Evolutionary conservation across 2,329 filamentous ascomycete species (phyloP).

Genomic region (Meredithiella fracta): DNA sequence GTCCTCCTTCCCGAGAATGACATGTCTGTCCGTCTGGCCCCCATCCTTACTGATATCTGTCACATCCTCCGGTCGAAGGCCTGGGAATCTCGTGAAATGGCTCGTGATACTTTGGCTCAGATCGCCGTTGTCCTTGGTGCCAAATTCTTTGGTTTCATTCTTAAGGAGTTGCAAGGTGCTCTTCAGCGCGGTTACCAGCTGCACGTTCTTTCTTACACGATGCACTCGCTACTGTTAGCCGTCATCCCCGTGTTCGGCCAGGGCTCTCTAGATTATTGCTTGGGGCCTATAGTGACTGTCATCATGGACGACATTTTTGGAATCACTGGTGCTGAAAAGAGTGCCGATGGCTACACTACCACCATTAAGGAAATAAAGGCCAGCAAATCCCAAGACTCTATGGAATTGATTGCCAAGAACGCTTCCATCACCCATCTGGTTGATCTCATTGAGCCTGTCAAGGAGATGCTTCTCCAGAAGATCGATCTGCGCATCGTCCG

Average conservation of each 20-base stretch:
- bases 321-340: slow-evolving; percentile 81
- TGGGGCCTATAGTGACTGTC: slow-evolving; percentile 59
- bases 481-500: slow-evolving; percentile 67
- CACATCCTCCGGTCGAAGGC: slow-evolving; percentile 82
- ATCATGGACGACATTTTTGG: slow-evolving; percentile 98
- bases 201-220: slow-evolving; percentile 85
- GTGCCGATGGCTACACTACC: slow-evolving; percentile 85
- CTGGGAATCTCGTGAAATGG: slow-evolving; percentile 78
- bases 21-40: slow-evolving; percentile 58
- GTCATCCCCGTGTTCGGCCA: slow-evolving; percentile 56
- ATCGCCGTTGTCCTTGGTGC: slow-evolving; percentile 70
- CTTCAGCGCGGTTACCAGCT: slow-evolving; percentile 78
- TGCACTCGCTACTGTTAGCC: slow-evolving; percentile 76
- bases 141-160: slow-evolving; percentile 74
- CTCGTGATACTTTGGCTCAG: slow-evolving; percentile 70
- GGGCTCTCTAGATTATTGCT: slow-evolving; percentile 79
- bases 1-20: slow-evolving; percentile 59
- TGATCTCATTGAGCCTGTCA: slow-evolving; percentile 62
- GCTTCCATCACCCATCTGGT: slow-evolving; percentile 60
- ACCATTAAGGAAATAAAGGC: slow-evolving; percentile 97
- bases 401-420: slow-evolving; percentile 77
- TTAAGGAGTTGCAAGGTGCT: slow-evolving; percentile 75
- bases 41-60: slow-evolving; percentile 78
- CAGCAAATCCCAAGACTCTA: slow-evolving; percentile 94
- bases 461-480: slow-evolving; percentile 64